Evolutionary conservation across 1,139 yeast species (phyloP), one percentile per base, ranked within the genome.

Genomic region (Blastobotrys illinoisensis): DNA sequence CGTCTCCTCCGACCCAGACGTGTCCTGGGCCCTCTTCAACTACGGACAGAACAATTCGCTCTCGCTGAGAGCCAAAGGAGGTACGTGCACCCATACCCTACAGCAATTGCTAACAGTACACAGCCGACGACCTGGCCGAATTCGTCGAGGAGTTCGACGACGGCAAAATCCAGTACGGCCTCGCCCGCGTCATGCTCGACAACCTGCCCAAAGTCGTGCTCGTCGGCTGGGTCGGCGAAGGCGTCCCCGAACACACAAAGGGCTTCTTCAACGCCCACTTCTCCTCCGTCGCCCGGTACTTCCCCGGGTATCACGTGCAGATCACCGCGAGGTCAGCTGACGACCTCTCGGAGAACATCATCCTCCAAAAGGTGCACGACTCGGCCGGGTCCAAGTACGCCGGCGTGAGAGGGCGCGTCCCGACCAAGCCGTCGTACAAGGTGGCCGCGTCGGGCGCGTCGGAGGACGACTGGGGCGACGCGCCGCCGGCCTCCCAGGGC

Each of bases 321-420:
- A 84, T 95, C 61, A 89, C 97, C 47, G 99, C 98, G n/a, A 82
- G 98, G 72, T 95, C 88, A 67, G 79, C 82, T 53, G 97, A 89
- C 66, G 99, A 95, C 68, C 79, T 95, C 68, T 88, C 88, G 63
- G 88, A 86, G 49, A 78, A 79, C 36, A 95, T 87, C 58, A 81
- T 93, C 60, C 71, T 89, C 62, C 78, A 82, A 54, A 83, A 89
- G 64, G 84, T 95, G 51, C 84, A 88, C 60, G 86, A 89, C 61
- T 97, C 99, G 45, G 88, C 98, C 1, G 99, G 99, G 63, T 97
- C 99, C 21, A 83, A 96, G 67, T 93, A 93, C 73, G 81, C 83
- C 54, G 56, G 62, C 13, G 54, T 60, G 19, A 16, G 24, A 26
- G 55, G 50, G 4, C 57, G 71, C 4, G 68, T 68, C 14, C 65